Base-by-base conservation (phyloP, 2,329 filamentous ascomycete species). In the Raffaelea arxii region DNA sequence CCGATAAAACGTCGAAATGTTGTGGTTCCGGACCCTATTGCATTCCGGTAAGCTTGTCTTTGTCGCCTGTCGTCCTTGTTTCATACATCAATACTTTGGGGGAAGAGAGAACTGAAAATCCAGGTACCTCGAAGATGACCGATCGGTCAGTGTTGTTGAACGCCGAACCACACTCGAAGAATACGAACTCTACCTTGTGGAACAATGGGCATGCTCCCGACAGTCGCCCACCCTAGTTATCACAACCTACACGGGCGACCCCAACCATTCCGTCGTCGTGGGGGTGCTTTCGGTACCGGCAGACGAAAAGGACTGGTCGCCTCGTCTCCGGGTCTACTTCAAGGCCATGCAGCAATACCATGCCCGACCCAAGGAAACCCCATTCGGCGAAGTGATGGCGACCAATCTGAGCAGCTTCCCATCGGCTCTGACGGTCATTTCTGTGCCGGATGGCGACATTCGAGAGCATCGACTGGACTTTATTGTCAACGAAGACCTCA, bases 141-240 rank as follows among this genome's bases (percentile, higher is more conserved):
- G 80, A 2, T 78, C 77, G 5, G 89, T 88, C 4, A 74, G 72
- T 3, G 80, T 95, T 7, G 71, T 95, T 53, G 79, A 90, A 55
- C 82, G 84, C 45, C 78, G 80, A 46, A 73, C 75, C 43, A 70
- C 76, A 43, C 74, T 98, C 6, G 69, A 77, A 50, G 91, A 91
- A 54, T 97, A 96, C 65, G 90, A 97, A 63, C 73, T 91, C 51
- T 97, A 97, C 64, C 68, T 97, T 16, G 88, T 97, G 53, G 92
- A 97, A 63, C 92, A 98, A 71, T 98, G 92, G 92, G 88, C 88
- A 6, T 96, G 90, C 64, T 96, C 91, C 12, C 80, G 92, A 44
- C 77, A 81, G 47, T 88, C 94, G 51, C 91, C 91, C 1, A 96
- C 91, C 16, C 86, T 94, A 53, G 78, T 94, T 43, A 94, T 97